Evolutionary conservation across 768 basidiomycete genomes (phyloP).

Genomic region (Lactarius hengduanensis): DNA sequence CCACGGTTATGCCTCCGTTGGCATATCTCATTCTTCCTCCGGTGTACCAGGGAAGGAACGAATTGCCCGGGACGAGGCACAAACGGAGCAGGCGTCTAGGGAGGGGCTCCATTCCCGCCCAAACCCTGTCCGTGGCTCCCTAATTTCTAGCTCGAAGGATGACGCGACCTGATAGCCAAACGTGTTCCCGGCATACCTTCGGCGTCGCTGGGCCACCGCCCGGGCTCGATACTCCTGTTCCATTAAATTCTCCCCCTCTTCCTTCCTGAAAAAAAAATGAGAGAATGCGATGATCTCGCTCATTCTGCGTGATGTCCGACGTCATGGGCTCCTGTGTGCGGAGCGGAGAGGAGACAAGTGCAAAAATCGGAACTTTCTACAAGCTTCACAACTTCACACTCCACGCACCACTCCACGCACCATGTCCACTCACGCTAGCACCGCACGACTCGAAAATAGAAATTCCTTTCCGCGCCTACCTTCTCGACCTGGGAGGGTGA

Average conservation of each 20-base stretch:
- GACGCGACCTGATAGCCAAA: constrained; percentile 4
- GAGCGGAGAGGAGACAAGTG: not conserved
- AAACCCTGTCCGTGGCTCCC: constrained; percentile 1
- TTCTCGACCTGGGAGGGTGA: constrained; percentile 11
- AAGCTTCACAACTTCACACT: not conserved
- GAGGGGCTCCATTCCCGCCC: not conserved
- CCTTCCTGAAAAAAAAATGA: not conserved
- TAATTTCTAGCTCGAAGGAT: not conserved
- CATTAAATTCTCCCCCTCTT: not conserved
- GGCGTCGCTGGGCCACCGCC: not conserved
- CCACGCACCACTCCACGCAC: not conserved
- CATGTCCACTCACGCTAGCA: not conserved
- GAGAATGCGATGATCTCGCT: not conserved
- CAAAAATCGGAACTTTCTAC: not conserved
- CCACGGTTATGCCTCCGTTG: not conserved
- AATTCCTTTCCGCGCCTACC: not conserved
- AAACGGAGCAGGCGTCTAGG: constrained; percentile 9
- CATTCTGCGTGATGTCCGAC: not conserved
- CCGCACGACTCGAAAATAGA: not conserved
- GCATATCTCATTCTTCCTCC: not conserved
- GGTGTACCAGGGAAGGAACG: constrained; percentile 18
- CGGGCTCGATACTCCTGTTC: not conserved
- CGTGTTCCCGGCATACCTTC: not conserved
- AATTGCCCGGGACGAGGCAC: constrained; percentile 11
- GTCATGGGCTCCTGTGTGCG: not conserved